Conservation (phyloP, 108 stramenopile species). For the Bacterosira constricta region DNA sequence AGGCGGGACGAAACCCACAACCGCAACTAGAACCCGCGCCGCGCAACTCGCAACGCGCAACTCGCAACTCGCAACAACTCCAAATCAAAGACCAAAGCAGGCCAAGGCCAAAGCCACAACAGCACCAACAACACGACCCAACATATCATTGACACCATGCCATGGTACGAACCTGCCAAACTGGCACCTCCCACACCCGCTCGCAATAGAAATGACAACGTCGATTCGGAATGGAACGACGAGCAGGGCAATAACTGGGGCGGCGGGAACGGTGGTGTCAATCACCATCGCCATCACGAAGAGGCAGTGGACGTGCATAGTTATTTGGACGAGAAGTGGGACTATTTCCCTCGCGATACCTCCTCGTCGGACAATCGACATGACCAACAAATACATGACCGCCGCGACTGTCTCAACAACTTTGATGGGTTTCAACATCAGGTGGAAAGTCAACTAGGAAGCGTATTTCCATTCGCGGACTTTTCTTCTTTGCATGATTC, state of each 20-base stretch:
- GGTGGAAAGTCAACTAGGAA: conserved; percentile 9
- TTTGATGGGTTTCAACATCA: conserved; percentile 27
- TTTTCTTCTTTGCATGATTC: not conserved
- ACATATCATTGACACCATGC: not conserved
- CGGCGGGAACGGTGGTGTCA: too few species aligned
- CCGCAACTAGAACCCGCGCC: too few species aligned
- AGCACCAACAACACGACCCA: not conserved
- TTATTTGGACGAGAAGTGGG: conserved; percentile 6
- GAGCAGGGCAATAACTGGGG: not conserved
- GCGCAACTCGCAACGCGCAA: too few species aligned
- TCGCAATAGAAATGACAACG: not conserved
- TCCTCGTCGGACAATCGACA: not conserved
- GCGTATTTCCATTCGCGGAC: not conserved
- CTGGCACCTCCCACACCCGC: not conserved
- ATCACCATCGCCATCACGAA: not conserved
- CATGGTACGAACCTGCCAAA: conserved; percentile 8
- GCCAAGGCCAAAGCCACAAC: too few species aligned
- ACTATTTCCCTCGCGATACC: not conserved
- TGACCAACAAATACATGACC: not conserved
- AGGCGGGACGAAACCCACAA: too few species aligned
- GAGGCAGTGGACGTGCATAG: not conserved
- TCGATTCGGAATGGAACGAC: conserved; percentile 1
- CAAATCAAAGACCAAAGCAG: too few species aligned
- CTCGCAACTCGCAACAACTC: too few species aligned
- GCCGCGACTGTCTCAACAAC: not conserved